A percentile compares a stretch with the other conserved stretches of the same genome.
These are phyloP conservation scores for Ceraceosorus bombacis DNA, from an alignment of 1,284 basidiomycete species.

Conservation along the genomic window DNA sequence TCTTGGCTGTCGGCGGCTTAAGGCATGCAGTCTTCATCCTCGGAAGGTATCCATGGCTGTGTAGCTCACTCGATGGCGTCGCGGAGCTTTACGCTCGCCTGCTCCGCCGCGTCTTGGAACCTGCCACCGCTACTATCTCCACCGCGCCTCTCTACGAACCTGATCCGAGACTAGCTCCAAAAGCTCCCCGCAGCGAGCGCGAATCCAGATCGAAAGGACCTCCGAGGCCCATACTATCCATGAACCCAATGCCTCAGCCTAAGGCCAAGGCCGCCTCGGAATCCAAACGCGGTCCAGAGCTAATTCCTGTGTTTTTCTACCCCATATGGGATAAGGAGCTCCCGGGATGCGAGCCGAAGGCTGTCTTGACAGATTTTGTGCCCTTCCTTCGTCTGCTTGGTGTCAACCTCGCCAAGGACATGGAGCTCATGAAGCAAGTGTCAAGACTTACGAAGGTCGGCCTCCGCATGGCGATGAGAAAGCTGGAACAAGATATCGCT, in stretches of 20 bases:
- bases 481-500: neutral
- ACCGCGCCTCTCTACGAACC: slow-evolving; percentile 50
- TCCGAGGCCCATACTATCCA: slow-evolving; percentile 23
- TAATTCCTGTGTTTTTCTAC: slow-evolving; percentile 39
- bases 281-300: slow-evolving; percentile 31
- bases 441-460: slow-evolving; percentile 32
- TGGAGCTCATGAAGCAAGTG: slow-evolving; percentile 33
- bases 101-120: slow-evolving; percentile 34
- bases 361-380: slow-evolving; percentile 25
- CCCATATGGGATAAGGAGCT: slow-evolving; percentile 30
- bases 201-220: slow-evolving; percentile 22
- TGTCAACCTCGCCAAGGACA: slow-evolving; percentile 26
- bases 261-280: too few species aligned
- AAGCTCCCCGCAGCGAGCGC: slow-evolving; percentile 24
- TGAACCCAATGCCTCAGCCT: neutral
- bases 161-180: slow-evolving; percentile 12
- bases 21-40: slow-evolving; percentile 70
- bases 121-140: slow-evolving; percentile 32
- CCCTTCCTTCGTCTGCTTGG: slow-evolving; percentile 42
- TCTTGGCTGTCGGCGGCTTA: slow-evolving; percentile 76
- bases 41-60: slow-evolving; percentile 75
- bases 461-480: slow-evolving; percentile 14
- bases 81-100: slow-evolving; percentile 60
- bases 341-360: slow-evolving; percentile 19
- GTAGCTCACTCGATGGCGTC: slow-evolving; percentile 67